Base-by-base conservation (phyloP, 352 stramenopile species). In the Phytophthora chlamydospora region DNA sequence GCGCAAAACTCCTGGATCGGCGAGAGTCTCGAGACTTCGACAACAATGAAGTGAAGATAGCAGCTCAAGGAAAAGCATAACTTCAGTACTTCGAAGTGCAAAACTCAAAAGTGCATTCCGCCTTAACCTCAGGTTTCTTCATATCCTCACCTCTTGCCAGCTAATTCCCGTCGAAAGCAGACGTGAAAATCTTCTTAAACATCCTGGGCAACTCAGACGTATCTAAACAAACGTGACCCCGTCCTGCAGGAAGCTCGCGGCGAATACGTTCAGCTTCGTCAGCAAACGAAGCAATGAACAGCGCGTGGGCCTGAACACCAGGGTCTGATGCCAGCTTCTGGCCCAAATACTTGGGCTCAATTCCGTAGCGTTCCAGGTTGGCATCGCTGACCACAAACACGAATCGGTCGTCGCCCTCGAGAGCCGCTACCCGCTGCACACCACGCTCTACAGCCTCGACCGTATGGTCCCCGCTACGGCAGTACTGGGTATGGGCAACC, bases 311-410 rank as follows among this genome's bases (percentile, higher is more conserved):
- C 46, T 89, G 80, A 19, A 93, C 85, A 11, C 62, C 68, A 12
- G 67, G 62, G 24, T 91, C 80, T 4, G 68, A 67, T 11, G 85
- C 6, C 17, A 93, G 56, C 54, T 88, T 79, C 38, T 67, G 70
- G 6, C 76, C 80, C 42, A 93, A 71, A 3, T 71, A 76, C 36
- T 67, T 60, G 1, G 85, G 82, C 10, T 71, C 73, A 50, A 93
- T 93, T 17, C 93, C 78, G 78, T 99, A 99, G 11, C 94, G 85
- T 31, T 96, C 74, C 4, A 99, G 79, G 60, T 99, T 99, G 35
- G 96, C 96, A 75, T 99, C 96, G 34, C 85, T 97, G 42, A 99
- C 88, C 8, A 97, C 86, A 60, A 98, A 97, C 14, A 98, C 92
- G 43, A 97, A 91, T 45, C 85, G 81, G 34, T 95, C 85, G 60